Evolutionary conservation across 768 basidiomycete species (phyloP).

Genomic region (Boletus reticuloceps): DNA sequence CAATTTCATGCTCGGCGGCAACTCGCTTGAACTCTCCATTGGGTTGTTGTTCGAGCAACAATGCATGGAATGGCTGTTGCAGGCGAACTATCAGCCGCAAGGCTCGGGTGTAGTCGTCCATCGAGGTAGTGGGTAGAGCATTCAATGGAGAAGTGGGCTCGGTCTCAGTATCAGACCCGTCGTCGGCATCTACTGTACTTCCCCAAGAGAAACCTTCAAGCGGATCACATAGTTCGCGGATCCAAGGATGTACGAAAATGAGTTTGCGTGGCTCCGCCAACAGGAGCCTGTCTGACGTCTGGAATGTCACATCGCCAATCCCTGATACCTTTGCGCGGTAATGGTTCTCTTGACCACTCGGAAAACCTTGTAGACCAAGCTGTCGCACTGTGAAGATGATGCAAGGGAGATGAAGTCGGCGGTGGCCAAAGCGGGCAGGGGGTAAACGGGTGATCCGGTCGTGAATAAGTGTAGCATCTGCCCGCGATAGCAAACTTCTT

Average conservation of each 20-base stretch:
- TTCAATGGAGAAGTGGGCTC: too few relatives aligned
- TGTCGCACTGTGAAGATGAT: background rate
- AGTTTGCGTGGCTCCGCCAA: background rate
- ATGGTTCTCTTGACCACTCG: background rate
- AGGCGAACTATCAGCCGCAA: background rate
- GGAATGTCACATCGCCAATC: background rate
- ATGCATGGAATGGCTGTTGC: background rate
- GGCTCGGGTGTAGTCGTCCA: background rate
- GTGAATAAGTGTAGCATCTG: background rate
- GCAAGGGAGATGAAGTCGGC: background rate
- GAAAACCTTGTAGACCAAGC: background rate
- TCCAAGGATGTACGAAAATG: conserved; percentile 6
- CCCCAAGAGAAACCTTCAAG: background rate
- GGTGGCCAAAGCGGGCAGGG: background rate
- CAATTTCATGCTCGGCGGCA: background rate
- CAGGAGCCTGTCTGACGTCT: background rate
- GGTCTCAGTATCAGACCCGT: too few relatives aligned
- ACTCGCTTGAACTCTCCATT: background rate
- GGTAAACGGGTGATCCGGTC: background rate
- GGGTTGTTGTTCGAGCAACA: background rate
- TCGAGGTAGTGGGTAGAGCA: background rate
- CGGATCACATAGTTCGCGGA: background rate
- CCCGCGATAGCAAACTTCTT: background rate
- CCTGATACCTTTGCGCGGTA: background rate
- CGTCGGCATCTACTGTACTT: background rate